phyloP scores from a whole-genome alignment of 495 filamentous ascomycete genomes.

The Daldinia bambusicola region DNA sequence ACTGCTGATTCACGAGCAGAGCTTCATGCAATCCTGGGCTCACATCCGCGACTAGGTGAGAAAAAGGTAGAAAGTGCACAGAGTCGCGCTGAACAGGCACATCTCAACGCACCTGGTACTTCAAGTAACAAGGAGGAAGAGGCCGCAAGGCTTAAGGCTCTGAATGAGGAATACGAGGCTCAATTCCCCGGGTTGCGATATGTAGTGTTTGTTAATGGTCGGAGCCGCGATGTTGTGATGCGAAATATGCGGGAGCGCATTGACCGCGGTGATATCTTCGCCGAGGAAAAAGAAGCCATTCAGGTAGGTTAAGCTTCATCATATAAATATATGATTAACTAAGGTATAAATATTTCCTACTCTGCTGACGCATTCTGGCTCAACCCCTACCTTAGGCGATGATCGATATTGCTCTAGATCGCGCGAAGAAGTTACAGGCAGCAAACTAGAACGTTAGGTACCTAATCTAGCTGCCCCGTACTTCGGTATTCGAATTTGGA shows the following conservation, averaged over 20 bases:
- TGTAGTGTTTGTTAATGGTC: constrained; percentile 93
- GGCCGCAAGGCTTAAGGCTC: constrained; percentile 63
- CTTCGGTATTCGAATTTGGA: not conserved
- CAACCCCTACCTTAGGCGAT: constrained; percentile 28
- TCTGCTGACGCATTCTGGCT: constrained; percentile 16
- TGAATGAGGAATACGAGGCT: constrained; percentile 87
- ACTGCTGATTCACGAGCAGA: constrained; percentile 27
- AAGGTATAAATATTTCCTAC: not conserved
- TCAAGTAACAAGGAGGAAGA: constrained; percentile 53
- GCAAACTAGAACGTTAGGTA: constrained; percentile 3
- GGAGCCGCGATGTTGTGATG: constrained; percentile 78
- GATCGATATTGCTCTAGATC: constrained; percentile 40
- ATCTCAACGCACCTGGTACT: constrained; percentile 63
- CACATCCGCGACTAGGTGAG: constrained; percentile 88
- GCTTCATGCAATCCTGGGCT: constrained; percentile 75
- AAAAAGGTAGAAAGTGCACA: constrained; percentile 76
- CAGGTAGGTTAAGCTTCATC: constrained; percentile 61
- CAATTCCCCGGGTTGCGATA: constrained; percentile 86
- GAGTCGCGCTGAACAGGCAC: constrained; percentile 81
- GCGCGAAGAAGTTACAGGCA: constrained; percentile 26
- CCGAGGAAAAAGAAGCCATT: constrained; percentile 79
- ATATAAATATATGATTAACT: constrained; percentile 28
- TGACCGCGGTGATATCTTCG: constrained; percentile 68
- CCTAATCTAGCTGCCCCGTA: not conserved
- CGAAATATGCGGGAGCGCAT: constrained; percentile 85